Base-by-base conservation (phyloP, 169 alveolate genomes). In the Toxoplasma gondii region DNA sequence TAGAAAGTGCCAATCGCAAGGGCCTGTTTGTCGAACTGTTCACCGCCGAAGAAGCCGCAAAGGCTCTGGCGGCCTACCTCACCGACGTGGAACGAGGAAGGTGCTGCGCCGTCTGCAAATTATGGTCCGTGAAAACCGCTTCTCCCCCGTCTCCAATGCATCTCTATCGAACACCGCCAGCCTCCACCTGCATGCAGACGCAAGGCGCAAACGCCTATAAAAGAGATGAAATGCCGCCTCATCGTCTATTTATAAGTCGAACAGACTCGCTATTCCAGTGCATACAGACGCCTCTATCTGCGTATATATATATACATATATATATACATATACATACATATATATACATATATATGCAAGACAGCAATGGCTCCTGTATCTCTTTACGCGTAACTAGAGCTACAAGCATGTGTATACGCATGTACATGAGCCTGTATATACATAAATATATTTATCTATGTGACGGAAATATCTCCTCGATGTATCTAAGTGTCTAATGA, bases 41-140 rank as follows among this genome's bases (percentile, higher is more conserved):
- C 64, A 44, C 64, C 44, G 90, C 69, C 19, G 90, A 82, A 41
- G 67, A 38, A 82, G 90, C 39, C 31, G 90, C 69, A 29, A 82
- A 82, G 67, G 0, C 69, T 38, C 64, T 82, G 27, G 44, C 39
- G 12, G 17, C 67, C 5, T 41, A 1, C 41, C 90, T 82, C 90
- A 82, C 53, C 41, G 67, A 38, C 41, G 44, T 4, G 27, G 90
- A 82, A 36, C 53, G 90, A 12, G 90, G 67, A 29, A 38, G 90
- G 41, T 82, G 90, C 90, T 36, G 67, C 90, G 31, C 54, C 31
- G 90, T 82, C 34, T 82, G 90, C 90, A 82, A 82, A 31, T 67
- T 82, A 0, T 82, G 90, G 90, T 82, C 67, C 41, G 19, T 49
- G 90, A 16, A n/a, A n/a, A 22, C 39, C 41, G 31, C 31, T 17